Base-by-base conservation (phyloP, 345 rosid genomes). In the Schrenkiella parvula region DNA sequence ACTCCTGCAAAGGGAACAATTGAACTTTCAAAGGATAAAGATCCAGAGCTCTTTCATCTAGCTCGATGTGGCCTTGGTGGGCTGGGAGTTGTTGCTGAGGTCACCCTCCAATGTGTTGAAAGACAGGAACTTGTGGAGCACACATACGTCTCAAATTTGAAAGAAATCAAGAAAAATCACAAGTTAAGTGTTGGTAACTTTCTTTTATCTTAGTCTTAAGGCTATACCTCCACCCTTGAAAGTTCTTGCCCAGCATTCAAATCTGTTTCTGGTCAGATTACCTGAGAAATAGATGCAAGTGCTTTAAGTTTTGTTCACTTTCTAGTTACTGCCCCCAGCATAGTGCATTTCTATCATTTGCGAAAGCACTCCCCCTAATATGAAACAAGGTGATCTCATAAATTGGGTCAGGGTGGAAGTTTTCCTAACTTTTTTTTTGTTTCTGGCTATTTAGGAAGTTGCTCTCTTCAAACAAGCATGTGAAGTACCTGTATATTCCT, bases 31-130 rank as follows among this genome's bases (percentile, higher is more conserved):
- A 84, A 81, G 71, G 99, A 89, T 32, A 86, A 88, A 75, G 92
- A 95, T 80, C 96, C 96, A 0, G 93, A 95, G 78, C 83, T 95
- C 41, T 95, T 95, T 84, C 86, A 86, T 80, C 78, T 95, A 42
- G 99, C 92, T 67, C 88, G 99, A 3, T 86, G 95, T 73, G 98
- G 99, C 68, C 90, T 95, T 71, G 99, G 98, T 42, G 98, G 87
- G 34, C 96, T 95, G 59, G 97, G 96, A 73, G 98, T 95, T 78
- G 96, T 95, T 76, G 87, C 99, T 68, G 99, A 95, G 85, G 97
- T 95, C 61, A 89, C 89, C 50, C 84, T 95, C 46, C 98, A 91
- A 29, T 89, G 98, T 77, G 98, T 95, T 51, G 97, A 89, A 62
- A 88, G 98, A 76, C 88, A 89, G 47, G 88, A 91, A 82, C 99